These are phyloP conservation scores for Tulasnella sp. DNA, from an alignment of 768 basidiomycete genomes.

Conservation along the genomic window DNA sequence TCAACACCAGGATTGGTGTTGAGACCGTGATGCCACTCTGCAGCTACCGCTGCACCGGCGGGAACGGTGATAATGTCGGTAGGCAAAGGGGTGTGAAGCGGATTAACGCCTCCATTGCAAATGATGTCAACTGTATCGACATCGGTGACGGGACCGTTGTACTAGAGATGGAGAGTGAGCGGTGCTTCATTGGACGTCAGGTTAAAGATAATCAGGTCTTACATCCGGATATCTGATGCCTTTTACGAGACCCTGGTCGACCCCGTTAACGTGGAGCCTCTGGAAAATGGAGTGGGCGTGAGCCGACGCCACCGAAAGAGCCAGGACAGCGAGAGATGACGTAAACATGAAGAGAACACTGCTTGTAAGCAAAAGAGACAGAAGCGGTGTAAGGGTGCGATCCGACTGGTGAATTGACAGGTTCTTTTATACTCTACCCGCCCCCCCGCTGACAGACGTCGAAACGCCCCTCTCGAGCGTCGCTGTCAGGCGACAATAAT, in stretches of 20 bases:
- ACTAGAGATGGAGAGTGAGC: slow-evolving; percentile 10
- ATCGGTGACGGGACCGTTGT: slow-evolving; percentile 48
- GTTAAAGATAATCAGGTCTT: not conserved
- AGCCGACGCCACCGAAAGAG: not conserved
- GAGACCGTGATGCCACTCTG: slow-evolving; percentile 52
- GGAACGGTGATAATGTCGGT: slow-evolving; percentile 44
- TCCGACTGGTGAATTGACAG: not conserved
- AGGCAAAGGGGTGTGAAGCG: slow-evolving; percentile 37
- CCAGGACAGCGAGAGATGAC: slow-evolving; percentile 1
- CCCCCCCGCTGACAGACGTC: not conserved
- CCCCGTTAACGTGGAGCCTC: slow-evolving; percentile 19
- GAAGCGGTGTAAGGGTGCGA: not conserved
- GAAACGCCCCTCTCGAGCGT: not conserved
- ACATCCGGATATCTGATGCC: slow-evolving; percentile 32
- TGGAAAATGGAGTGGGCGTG: slow-evolving; percentile 20
- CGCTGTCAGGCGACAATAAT: not conserved
- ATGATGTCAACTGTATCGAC: slow-evolving; percentile 53
- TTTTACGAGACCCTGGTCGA: slow-evolving; percentile 20
- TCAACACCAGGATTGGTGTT: not conserved
- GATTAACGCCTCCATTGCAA: slow-evolving; percentile 59
- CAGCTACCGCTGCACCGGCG: slow-evolving; percentile 52
- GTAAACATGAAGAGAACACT: slow-evolving; percentile 6
- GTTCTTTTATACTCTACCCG: not conserved
- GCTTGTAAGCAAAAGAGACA: not conserved
- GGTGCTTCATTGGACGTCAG: not conserved